Evolutionary conservation across 768 basidiomycete species (phyloP).

Genomic region (Leccinum aurantiacum): DNA sequence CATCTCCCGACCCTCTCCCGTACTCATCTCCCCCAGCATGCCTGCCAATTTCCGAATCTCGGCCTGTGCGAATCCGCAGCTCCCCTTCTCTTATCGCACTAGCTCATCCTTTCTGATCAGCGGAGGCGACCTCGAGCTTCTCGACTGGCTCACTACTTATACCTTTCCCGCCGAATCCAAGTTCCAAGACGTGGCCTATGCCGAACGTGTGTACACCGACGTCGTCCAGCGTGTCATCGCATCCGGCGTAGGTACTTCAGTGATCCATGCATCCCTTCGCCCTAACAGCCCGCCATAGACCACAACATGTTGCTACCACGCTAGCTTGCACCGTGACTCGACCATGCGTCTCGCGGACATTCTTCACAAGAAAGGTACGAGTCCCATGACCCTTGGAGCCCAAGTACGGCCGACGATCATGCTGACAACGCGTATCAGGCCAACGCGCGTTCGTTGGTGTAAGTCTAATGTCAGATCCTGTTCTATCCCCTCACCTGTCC

Average conservation of each 20-base stretch:
- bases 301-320: slow-evolving; percentile 93
- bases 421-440: slow-evolving; percentile 39
- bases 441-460: slow-evolving; percentile 88
- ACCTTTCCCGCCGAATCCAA: slow-evolving; percentile 88
- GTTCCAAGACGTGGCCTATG: slow-evolving; percentile 70
- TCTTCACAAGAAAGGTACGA: slow-evolving; percentile 55
- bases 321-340: slow-evolving; percentile 73
- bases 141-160: slow-evolving; percentile 82
- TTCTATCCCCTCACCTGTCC: slow-evolving; percentile 6
- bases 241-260: slow-evolving; percentile 59
- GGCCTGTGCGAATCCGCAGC: slow-evolving; percentile 30
- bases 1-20: background rate
- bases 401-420: background rate
- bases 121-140: slow-evolving; percentile 81
- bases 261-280: slow-evolving; percentile 2
- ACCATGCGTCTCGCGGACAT: slow-evolving; percentile 82
- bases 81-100: background rate
- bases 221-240: slow-evolving; percentile 73
- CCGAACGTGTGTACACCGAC: slow-evolving; percentile 61
- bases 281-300: slow-evolving; percentile 46
- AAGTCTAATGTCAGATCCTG: slow-evolving; percentile 28
- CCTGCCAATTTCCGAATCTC: slow-evolving; percentile 44
- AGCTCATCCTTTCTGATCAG: slow-evolving; percentile 37
- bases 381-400: background rate
- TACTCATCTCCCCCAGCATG: slow-evolving; percentile 27